These are phyloP conservation scores for Dictyostelium intermedium DNA, from an alignment of 78 protist species.

Conservation along the genomic window DNA sequence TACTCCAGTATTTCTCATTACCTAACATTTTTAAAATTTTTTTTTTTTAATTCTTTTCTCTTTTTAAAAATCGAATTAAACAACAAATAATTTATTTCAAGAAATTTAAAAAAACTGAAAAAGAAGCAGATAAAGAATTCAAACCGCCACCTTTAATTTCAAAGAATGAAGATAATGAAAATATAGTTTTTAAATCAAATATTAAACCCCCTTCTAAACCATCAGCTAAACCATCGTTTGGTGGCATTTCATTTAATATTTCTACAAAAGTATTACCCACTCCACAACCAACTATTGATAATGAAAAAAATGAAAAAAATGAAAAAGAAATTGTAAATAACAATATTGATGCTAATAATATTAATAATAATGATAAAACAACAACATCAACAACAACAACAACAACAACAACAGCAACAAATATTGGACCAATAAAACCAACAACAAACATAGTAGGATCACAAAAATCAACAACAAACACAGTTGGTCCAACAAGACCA, in stretches of 20 bases:
- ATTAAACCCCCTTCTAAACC: not conserved
- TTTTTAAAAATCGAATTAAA: not conserved
- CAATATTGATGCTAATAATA: not conserved
- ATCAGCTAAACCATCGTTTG: not conserved
- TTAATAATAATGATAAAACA: not conserved
- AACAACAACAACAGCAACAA: not conserved
- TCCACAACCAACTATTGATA: not conserved
- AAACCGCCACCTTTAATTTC: not conserved
- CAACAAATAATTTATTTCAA: not conserved
- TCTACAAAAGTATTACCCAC: constrained; percentile 19
- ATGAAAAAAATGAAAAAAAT: not conserved
- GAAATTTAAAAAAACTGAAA: not conserved
- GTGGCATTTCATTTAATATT: constrained; percentile 14
- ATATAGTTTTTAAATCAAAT: not conserved
- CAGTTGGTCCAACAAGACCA: not conserved
- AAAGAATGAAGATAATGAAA: not conserved
- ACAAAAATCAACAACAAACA: not conserved
- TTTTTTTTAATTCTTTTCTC: not conserved
- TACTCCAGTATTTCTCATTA: not conserved
- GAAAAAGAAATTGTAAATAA: not conserved
- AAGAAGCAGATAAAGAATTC: not conserved
- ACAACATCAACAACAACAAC: not conserved
- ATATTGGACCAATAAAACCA: not conserved
- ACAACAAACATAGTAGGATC: not conserved
- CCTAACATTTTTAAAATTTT: not conserved